Percentiles rank a stretch among this genome's conserved stretches.
These are phyloP conservation scores for Xylaria acuta DNA, from an alignment of 495 filamentous ascomycete genomes.

Conservation along the genomic window DNA sequence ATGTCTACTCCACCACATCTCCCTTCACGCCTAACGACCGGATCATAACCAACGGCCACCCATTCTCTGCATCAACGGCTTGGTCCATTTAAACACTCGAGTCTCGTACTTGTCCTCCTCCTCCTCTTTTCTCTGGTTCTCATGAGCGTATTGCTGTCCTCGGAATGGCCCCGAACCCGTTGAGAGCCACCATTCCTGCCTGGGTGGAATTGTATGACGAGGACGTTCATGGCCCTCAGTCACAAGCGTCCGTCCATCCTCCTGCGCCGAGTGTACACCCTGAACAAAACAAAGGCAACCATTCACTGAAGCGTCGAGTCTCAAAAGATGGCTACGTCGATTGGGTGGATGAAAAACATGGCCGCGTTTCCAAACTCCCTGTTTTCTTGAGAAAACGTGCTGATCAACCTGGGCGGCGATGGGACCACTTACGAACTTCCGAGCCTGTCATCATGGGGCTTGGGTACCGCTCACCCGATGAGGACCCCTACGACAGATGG, in stretches of 20 bases:
- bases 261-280: constrained; percentile 35
- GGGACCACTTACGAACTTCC: constrained; percentile 61
- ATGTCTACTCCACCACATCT: constrained; percentile 19
- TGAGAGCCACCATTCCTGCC: constrained; percentile 40
- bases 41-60: constrained; percentile 18
- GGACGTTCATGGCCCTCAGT: constrained; percentile 34
- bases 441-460: constrained; percentile 63
- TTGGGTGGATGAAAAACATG: constrained; percentile 45
- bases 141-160: constrained; percentile 30
- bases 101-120: not conserved
- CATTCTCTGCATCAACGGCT: constrained; percentile 15
- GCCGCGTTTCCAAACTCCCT: constrained; percentile 38
- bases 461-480: constrained; percentile 41
- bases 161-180: constrained; percentile 41
- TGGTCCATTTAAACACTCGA: not conserved
- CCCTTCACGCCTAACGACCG: constrained; percentile 17
- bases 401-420: constrained; percentile 54
- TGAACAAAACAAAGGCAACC: constrained; percentile 37
- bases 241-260: constrained; percentile 27
- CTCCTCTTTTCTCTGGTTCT: not conserved
- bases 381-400: constrained; percentile 43
- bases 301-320: constrained; percentile 49
- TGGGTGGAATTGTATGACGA: constrained; percentile 44
- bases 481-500: constrained; percentile 52
- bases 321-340: constrained; percentile 63